A percentile compares a stretch with the other conserved stretches of the same genome.
phyloP scores from a whole-genome alignment of 2,329 filamentous ascomycete genomes.

The Colletotrichum sp. region DNA sequence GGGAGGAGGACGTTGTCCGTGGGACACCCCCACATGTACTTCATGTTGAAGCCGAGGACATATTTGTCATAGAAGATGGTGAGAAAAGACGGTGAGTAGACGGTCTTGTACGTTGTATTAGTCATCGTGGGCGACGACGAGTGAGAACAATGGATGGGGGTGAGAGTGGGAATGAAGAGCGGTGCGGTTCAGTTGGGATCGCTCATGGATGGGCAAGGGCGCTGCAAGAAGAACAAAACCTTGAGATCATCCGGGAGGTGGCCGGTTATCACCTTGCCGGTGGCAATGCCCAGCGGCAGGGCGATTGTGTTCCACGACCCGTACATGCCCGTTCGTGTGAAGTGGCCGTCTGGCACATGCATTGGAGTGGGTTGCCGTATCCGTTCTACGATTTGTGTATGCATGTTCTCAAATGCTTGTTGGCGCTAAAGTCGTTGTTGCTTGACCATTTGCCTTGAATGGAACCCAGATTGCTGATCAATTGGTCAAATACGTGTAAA shows the following conservation, averaged over 20 bases:
- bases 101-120: slow-evolving; percentile 4
- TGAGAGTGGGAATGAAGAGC: background rate
- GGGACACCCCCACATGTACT: slow-evolving; percentile 40
- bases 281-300: background rate
- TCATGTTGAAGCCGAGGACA: slow-evolving; percentile 39
- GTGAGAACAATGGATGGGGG: background rate
- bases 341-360: background rate
- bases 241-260: background rate
- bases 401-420: background rate
- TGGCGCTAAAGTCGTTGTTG: background rate
- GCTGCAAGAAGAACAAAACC: background rate
- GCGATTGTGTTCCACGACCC: background rate
- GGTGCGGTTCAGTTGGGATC: background rate
- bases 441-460: background rate
- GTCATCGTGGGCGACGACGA: background rate
- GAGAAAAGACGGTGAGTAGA: slow-evolving; percentile 15
- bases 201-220: background rate
- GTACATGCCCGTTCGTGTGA: background rate
- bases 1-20: slow-evolving; percentile 33
- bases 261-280: background rate
- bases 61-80: slow-evolving; percentile 33
- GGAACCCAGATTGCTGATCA: background rate
- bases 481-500: background rate
- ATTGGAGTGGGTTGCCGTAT: background rate
- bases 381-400: background rate